Base-by-base conservation (phyloP, 352 stramenopile species). In the Pythium sp. region DNA sequence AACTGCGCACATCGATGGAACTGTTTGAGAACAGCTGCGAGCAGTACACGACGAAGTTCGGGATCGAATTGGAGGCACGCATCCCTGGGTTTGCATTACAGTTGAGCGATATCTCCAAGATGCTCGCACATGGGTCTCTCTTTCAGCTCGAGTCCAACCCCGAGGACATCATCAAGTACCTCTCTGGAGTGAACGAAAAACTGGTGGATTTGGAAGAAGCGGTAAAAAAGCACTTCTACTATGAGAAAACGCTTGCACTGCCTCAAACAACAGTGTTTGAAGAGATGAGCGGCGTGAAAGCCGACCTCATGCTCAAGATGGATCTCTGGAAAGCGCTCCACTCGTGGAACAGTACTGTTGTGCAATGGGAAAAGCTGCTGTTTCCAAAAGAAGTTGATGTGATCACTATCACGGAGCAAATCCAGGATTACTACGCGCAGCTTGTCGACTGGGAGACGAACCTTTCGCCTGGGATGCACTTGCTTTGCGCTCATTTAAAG, bases 341-440 rank as follows among this genome's bases (percentile, higher is more conserved):
- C n/a, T 78, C 85, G 57, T 98, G 92, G 92, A 81, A 62, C 64
- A 55, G 36, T 11, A 80, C 67, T 46, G 78, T 74, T 24, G 74
- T 62, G 18, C 34, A 65, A 70, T 95, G 87, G 79, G 84, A 76
- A 34, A 72, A 64, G 34, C 80, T 74, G 53, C 61, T 57, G 47
- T 97, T 89, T 49, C 85, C 74, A 22, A 77, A 69, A 22, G 72
- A 87, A 47, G 80, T 98, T 28, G 85, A 98, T 59, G 79, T 93
- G 2, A 36, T 34, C 4, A 69, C 70, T 1, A 86, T 98, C 49
- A 76, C 89, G 7, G 89, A 93, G 32, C 61, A 89, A 34, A 78
- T 98, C 15, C 67, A 76, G 6, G 64, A 65, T 22, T 95, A 90
- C 75, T 86, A 83, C 73, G 43, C 69, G 32, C 61, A 83, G 70